Evolutionary conservation across 768 basidiomycete species (phyloP).

Genomic region (Coprinopsis strossmayeri): DNA sequence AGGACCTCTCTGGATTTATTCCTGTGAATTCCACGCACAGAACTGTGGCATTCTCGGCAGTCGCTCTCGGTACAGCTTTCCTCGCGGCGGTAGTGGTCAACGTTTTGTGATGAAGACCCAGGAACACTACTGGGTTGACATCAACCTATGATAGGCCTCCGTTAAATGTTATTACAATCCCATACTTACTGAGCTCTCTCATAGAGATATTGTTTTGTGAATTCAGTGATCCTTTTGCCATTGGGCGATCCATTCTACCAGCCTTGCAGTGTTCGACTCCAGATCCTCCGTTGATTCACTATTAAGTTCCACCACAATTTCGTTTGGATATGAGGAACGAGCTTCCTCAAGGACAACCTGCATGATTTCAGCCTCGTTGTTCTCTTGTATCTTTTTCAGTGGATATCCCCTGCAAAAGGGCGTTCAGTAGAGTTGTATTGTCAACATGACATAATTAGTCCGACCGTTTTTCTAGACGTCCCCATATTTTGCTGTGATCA

Average conservation of each 20-base stretch:
- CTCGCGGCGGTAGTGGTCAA: background rate
- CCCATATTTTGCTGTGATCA: constrained; percentile 83
- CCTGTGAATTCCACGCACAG: constrained; percentile 7
- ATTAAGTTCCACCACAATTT: constrained; percentile 79
- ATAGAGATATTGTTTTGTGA: too few species aligned
- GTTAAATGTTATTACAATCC: too few species aligned
- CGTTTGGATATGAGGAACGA: constrained; percentile 72
- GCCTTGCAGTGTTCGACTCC: constrained; percentile 79
- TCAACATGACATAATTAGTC: constrained; percentile 14
- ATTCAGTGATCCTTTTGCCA: constrained; percentile 53
- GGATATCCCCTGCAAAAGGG: constrained; percentile 63
- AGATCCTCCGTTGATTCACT: constrained; percentile 77
- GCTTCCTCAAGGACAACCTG: constrained; percentile 87
- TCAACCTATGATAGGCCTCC: too few species aligned
- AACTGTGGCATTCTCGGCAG: background rate
- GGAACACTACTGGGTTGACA: too few species aligned
- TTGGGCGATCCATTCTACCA: constrained; percentile 78
- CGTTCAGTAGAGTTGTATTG: constrained; percentile 6
- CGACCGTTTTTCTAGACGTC: constrained; percentile 84
- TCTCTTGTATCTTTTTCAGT: constrained; percentile 94
- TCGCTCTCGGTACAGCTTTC: background rate
- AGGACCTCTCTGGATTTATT: constrained; percentile 11
- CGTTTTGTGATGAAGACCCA: too few species aligned
- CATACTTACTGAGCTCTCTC: too few species aligned
- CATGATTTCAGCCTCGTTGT: constrained; percentile 99